These are phyloP conservation scores for Heterobasidion occidentale DNA, from an alignment of 1,284 basidiomycete genomes.

Conservation along the genomic window DNA sequence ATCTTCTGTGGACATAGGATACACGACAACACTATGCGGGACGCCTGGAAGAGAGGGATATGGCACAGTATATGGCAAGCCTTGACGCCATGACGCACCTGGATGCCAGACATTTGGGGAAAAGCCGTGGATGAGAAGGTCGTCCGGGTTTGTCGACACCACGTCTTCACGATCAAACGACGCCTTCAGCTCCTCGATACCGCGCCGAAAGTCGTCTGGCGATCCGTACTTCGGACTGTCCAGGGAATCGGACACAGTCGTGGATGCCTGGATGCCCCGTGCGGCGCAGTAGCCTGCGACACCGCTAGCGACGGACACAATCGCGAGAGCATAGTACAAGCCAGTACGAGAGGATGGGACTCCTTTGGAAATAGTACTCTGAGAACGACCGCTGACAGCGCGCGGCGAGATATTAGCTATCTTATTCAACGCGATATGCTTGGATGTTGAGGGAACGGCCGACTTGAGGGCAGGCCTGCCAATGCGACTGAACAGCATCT, in stretches of 20 bases:
- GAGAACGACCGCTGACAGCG: no score
- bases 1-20: constrained; percentile 41
- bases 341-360: not conserved
- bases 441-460: no score
- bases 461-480: no score
- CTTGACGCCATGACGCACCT: constrained; percentile 24
- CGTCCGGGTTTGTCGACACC: constrained; percentile 44
- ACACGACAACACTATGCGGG: constrained; percentile 57
- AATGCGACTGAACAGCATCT: no score
- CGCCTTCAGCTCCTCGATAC: constrained; percentile 34
- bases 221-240: constrained; percentile 25
- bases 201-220: constrained; percentile 35
- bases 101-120: constrained; percentile 44
- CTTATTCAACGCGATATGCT: no score
- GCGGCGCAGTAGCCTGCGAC: not conserved
- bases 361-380: no score
- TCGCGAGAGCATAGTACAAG: not conserved
- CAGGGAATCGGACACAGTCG: not conserved
- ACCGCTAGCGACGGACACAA: not conserved
- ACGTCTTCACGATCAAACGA: constrained; percentile 25
- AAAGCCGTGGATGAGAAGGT: constrained; percentile 44
- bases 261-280: not conserved
- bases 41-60: not conserved
- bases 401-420: no score
- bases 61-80: not conserved